These are phyloP conservation scores for Trypanosoma avium DNA, from an alignment of 208 protist genomes.

Conservation along the genomic window DNA sequence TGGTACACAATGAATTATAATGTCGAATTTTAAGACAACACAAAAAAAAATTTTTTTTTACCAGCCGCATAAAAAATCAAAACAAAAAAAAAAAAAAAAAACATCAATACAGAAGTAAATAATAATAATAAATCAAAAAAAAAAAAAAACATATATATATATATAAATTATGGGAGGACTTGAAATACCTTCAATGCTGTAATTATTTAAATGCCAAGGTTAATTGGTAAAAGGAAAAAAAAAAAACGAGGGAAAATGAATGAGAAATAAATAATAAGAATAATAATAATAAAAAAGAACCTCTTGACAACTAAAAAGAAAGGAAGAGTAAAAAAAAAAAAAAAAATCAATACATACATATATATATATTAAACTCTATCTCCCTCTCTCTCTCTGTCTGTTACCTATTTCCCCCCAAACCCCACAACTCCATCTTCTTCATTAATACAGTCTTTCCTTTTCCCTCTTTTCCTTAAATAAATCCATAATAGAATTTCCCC, in stretches of 20 bases:
- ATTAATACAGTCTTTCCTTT: too few relatives aligned
- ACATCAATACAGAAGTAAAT: not conserved
- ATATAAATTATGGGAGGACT: not conserved
- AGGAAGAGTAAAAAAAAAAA: constrained; percentile 10
- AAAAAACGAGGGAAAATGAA: constrained; percentile 3
- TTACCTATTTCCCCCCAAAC: not conserved
- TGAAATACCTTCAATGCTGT: too few relatives aligned
- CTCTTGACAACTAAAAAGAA: constrained; percentile 2
- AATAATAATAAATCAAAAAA: constrained; percentile 6
- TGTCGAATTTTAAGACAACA: too few relatives aligned
- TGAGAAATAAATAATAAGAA: constrained; percentile 11
- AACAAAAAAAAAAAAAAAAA: too few relatives aligned
- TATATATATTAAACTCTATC: not conserved
- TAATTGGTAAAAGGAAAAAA: constrained; percentile 18
- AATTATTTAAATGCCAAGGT: constrained; percentile 9
- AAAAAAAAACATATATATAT: not conserved
- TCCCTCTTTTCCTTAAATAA: too few relatives aligned
- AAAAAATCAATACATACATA: not conserved
- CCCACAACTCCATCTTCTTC: too few relatives aligned
- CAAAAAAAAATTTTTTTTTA: too few relatives aligned
- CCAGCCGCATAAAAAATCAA: too few relatives aligned
- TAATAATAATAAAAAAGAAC: constrained; percentile 16
- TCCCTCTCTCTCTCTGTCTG: not conserved
- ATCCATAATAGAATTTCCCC: too few relatives aligned
- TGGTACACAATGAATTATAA: too few relatives aligned